Evolutionary conservation across 164 flowering plant species (phyloP), one percentile per base, ranked within the genome.

Genomic region (Amborella trichopoda): DNA sequence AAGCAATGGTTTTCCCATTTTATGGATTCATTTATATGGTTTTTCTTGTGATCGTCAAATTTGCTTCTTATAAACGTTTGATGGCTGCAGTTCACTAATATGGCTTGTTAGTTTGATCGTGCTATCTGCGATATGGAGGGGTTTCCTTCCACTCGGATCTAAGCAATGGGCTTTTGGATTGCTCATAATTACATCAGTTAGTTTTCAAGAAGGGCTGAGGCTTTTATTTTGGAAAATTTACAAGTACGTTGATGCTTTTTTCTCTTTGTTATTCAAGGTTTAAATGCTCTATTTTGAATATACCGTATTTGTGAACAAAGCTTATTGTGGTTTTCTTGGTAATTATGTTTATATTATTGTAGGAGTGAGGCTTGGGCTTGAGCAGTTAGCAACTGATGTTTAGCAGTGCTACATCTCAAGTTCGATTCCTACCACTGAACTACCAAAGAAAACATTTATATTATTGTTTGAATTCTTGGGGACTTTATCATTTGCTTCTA

Each of bases 51-150:
- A 39, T 34, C 26, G 16, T 12, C 45, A 8, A n/a, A 21, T 41
- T 60, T 26, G 17, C 13, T 2, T 23, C 10, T 8, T 26, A 11
- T 9, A 24, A 12, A 12, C 4, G 9, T 41, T 46, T n/a, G 33
- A 52, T 64, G 40, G 20, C 4, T 71, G 68, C 61, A 91, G 98
- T 60, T 78, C 93, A 18, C 50, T 91, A 55, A 42, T 80, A 23
- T 91, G 96, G 95, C 83, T 91, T 5, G 69, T 87, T 30, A 91
- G 93, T 59, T 58, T 87, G 63, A 87, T 91, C 10, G 52, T 73
- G n/a, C 57, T 91, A 10, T 76, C 98, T 2, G 89, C 70, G 22
- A 4, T 71, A 0, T 91, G 98, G 98, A 76, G 88, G 70, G 75
- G 68, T 10, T 91, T 91, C 60, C 94, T 91, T 60, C 98, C 98